Evolutionary conservation across 768 basidiomycete genomes (phyloP), one percentile per base, ranked within the genome.

Genomic region (Butyriboletus loyo): DNA sequence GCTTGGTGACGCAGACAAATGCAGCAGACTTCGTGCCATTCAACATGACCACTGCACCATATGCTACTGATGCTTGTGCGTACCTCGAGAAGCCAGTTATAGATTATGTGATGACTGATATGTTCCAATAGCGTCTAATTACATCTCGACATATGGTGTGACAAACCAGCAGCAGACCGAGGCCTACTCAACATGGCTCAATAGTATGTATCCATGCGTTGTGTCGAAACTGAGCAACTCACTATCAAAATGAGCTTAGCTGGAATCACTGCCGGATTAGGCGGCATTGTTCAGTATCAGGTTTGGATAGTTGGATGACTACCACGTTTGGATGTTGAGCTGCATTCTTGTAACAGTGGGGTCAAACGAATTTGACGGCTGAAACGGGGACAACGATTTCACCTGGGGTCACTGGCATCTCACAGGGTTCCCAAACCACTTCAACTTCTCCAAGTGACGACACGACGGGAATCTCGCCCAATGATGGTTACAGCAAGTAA

Each of bases 1-100:
- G 86, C 72, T 70, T 87, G 41, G 82, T 87, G 21, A 83, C 84
- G 0, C 76, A 80, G 54, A 49, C 62, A 34, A 84, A 81, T 66
- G 64, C 77, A 0, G 70, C 75, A 17, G 63, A 66, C 56, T 88
- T 83, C 50, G 81, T 83, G 7, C 84, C 85, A 1, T 87, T 87
- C 73, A 83, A 87, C 60, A 66, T 67, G 34, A 73, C 78, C 45
- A 68, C 50, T 53, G 70, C 52, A 65, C 77, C 77, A n/a, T 76
- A 74, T 54, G 74, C 68, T 25, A 31, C 72, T 28, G 69, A 74
- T 37, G 21, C 49, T 19, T 48, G 71, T 70, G 54, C 32, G 64
- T 62, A 27, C 53, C 37, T 40, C 49, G 42, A 46, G 35, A 45
- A 40, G 37, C 22, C 13, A 10, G n/a, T 19, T 8, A 11, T 42